A percentile compares a stretch with the other conserved stretches of the same genome.
Evolutionary conservation across 2,329 filamentous ascomycete species (phyloP).

Genomic region (Daldinia sp.): DNA sequence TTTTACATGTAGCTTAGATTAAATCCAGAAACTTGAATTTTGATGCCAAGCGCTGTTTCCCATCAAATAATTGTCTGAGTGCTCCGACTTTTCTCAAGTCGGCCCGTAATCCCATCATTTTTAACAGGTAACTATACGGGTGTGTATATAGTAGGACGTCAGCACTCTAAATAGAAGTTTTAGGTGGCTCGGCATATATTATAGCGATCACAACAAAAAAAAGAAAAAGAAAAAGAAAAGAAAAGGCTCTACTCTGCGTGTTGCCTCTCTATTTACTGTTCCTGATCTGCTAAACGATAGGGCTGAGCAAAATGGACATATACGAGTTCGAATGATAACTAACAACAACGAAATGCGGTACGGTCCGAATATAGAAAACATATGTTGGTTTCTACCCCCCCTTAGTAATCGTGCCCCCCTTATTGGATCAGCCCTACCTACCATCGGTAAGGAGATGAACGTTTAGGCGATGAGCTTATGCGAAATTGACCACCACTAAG

Average conservation of each 20-base stretch:
- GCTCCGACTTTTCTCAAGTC: slow-evolving; percentile 9
- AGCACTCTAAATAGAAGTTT: slow-evolving; percentile 35
- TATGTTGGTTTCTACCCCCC: neutral
- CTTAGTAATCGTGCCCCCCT: neutral
- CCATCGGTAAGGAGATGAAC: slow-evolving; percentile 23
- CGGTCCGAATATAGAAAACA: slow-evolving; percentile 14
- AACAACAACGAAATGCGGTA: slow-evolving; percentile 6
- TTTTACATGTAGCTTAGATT: slow-evolving; percentile 13
- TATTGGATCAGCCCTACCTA: slow-evolving; percentile 26
- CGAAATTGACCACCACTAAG: neutral
- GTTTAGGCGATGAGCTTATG: neutral
- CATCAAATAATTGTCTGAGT: slow-evolving; percentile 14
- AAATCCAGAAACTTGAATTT: slow-evolving; percentile 4
- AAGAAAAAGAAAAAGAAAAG: too few relatives aligned
- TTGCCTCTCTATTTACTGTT: neutral
- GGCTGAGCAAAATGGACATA: slow-evolving; percentile 30
- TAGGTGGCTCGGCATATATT: slow-evolving; percentile 14
- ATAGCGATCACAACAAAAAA: slow-evolving; percentile 8
- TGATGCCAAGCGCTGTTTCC: slow-evolving; percentile 33
- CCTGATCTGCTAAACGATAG: slow-evolving; percentile 22
- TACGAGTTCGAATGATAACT: slow-evolving; percentile 1
- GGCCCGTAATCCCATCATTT: slow-evolving; percentile 20
- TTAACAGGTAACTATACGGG: slow-evolving; percentile 1
- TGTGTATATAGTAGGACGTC: slow-evolving; percentile 9
- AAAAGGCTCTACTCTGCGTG: neutral